Base-by-base conservation (phyloP, 768 basidiomycete species). In the Russula abietina region DNA sequence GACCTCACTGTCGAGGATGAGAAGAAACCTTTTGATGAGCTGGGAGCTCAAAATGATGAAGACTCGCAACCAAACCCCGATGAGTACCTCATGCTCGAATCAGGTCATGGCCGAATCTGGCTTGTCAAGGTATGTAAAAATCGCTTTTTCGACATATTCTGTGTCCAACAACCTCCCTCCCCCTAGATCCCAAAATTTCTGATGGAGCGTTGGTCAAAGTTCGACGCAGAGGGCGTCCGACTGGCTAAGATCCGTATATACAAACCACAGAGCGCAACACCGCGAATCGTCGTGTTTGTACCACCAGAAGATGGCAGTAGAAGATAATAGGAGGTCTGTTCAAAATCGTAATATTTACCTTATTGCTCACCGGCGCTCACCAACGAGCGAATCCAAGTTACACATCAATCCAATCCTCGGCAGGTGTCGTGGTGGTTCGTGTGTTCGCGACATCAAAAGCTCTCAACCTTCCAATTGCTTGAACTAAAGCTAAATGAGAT, bases 171-270 rank as follows among this genome's bases (percentile, higher is more conserved):
- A 28, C 19, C 7, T 45, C 22, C 41, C 14, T 9, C 50, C 22
- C 41, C 14, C 4, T 22, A 93, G 91, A 85, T 96, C 50, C 94
- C 94, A 0, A 88, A 88, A 71, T 89, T 88, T 71, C 77, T 96
- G 58, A 83, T 94, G 79, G 87, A 92, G 67, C 81, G 87, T 38
- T 98, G 94, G 94, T 76, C 84, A n/a, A 76, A 83, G 33, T 81
- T 92, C 48, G 78, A 85, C 65, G 80, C 80, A 6, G 89, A 91
- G 61, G 89, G 88, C 65, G 75, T 89, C 3, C 87, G 92, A 65
- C 82, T 97, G 1, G 95, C 92, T 9, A 89, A 86, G 9, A 81
- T 98, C 57, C 84, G 93, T 1, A 85, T 97, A 12, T 96, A 93
- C 74, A 78, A 78, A 16, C 38, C 59, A 3, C 43, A 57, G 19